A percentile compares a stretch with the other conserved stretches of the same genome.
These are phyloP conservation scores for Penicillium paxilli DNA, from an alignment of 495 filamentous ascomycete species.

Conservation along the genomic window DNA sequence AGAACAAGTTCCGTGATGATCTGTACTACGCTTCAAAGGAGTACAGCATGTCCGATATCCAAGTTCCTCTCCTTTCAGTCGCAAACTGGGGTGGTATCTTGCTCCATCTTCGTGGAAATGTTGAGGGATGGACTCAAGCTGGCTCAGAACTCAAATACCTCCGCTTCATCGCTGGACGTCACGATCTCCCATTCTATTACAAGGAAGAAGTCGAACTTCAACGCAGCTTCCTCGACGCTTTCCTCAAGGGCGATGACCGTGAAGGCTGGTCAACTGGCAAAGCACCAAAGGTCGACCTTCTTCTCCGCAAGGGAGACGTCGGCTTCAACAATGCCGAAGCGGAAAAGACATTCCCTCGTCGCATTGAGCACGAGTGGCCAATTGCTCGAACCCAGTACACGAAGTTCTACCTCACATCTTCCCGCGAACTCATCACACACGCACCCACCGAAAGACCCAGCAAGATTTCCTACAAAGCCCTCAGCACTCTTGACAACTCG, in stretches of 20 bases:
- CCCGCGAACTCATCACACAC: constrained; percentile 25
- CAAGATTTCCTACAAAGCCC: constrained; percentile 54
- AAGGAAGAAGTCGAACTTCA: constrained; percentile 63
- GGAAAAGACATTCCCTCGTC: constrained; percentile 50
- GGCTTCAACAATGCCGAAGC: constrained; percentile 61
- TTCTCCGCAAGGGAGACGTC: constrained; percentile 60
- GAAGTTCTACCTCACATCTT: constrained; percentile 51
- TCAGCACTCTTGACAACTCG: constrained; percentile 50
- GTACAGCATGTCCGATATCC: constrained; percentile 60
- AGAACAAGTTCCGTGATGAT: constrained; percentile 56
- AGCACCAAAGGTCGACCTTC: constrained; percentile 54
- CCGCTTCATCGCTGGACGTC: constrained; percentile 65
- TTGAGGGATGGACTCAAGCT: constrained; percentile 60
- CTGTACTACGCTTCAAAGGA: constrained; percentile 61
- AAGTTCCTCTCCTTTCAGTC: constrained; percentile 61
- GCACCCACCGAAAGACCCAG: constrained; percentile 4
- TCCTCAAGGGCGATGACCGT: constrained; percentile 62
- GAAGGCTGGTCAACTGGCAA: constrained; percentile 60
- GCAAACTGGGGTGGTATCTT: constrained; percentile 69
- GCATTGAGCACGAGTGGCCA: constrained; percentile 64
- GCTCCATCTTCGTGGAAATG: constrained; percentile 63
- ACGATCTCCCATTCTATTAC: constrained; percentile 74
- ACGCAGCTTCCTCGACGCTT: constrained; percentile 64
- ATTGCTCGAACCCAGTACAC: constrained; percentile 61
- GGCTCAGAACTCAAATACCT: constrained; percentile 64